A percentile compares a stretch with the other conserved stretches of the same genome.
These are phyloP conservation scores for Eucalyptus marginata DNA, from an alignment of 345 rosid species.

Conservation along the genomic window DNA sequence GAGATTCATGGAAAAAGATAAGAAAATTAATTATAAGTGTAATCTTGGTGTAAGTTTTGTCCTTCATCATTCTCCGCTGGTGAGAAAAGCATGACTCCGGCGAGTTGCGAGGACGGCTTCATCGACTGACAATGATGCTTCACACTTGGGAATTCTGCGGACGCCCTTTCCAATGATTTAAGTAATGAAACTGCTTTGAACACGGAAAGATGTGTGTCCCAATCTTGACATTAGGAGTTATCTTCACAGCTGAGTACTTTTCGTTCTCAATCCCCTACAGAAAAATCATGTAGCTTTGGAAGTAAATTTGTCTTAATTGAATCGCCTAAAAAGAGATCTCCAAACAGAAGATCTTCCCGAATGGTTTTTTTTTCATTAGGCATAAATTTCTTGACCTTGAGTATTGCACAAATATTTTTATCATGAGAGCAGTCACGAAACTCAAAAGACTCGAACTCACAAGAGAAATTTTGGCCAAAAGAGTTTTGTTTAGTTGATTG, in stretches of 20 bases:
- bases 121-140: no score
- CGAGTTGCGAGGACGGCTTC: no score
- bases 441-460: background rate
- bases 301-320: background rate
- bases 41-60: no score
- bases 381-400: background rate
- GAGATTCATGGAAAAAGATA: no score
- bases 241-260: background rate
- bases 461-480: background rate
- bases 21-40: no score
- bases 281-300: background rate
- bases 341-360: background rate
- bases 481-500: background rate
- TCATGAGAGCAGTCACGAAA: background rate
- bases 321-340: background rate
- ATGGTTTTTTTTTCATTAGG: no score
- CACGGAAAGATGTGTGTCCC: background rate
- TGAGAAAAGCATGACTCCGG: no score
- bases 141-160: no score
- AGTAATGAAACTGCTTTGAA: background rate
- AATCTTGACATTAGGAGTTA: background rate
- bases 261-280: background rate
- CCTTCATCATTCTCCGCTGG: no score
- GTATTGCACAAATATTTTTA: background rate
- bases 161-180: no score